Evolutionary conservation across 1,139 yeast genomes (phyloP).

Genomic region (Yamadazyma triangularis): DNA sequence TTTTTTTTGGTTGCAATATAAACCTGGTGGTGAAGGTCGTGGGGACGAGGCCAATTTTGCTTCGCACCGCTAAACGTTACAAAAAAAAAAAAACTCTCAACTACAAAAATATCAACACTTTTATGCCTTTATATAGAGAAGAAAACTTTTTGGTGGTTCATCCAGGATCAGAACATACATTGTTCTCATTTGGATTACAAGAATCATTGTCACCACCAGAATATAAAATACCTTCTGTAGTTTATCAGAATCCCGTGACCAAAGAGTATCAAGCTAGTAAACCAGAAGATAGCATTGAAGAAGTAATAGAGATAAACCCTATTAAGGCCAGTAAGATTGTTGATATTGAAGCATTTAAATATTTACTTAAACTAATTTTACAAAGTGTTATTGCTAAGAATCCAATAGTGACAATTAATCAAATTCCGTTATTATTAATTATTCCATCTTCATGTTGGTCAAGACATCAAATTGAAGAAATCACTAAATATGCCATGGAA

Average conservation of each 20-base stretch:
- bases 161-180: conserved; percentile 75
- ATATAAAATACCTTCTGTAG: conserved; percentile 68
- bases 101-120: too few species aligned
- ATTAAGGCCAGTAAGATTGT: conserved; percentile 59
- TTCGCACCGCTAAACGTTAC: too few species aligned
- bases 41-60: too few species aligned
- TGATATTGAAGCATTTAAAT: conserved; percentile 67
- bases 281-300: conserved; percentile 24
- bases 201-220: conserved; percentile 79
- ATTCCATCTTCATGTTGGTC: conserved; percentile 70
- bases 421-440: conserved; percentile 49
- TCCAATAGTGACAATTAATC: conserved; percentile 47
- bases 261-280: conserved; percentile 36
- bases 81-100: too few species aligned
- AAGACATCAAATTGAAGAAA: conserved; percentile 56
- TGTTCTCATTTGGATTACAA: conserved; percentile 76
- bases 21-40: too few species aligned
- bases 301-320: conserved; percentile 51
- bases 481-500: conserved; percentile 77
- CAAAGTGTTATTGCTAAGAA: conserved; percentile 51
- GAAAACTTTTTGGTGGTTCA: conserved; percentile 62
- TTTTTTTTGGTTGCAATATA: too few species aligned
- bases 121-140: conserved; percentile 64
- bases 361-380: conserved; percentile 56
- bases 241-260: conserved; percentile 50